Evolutionary conservation across 352 stramenopile species (phyloP).

Genomic region (Phytopythium oedochilum): DNA sequence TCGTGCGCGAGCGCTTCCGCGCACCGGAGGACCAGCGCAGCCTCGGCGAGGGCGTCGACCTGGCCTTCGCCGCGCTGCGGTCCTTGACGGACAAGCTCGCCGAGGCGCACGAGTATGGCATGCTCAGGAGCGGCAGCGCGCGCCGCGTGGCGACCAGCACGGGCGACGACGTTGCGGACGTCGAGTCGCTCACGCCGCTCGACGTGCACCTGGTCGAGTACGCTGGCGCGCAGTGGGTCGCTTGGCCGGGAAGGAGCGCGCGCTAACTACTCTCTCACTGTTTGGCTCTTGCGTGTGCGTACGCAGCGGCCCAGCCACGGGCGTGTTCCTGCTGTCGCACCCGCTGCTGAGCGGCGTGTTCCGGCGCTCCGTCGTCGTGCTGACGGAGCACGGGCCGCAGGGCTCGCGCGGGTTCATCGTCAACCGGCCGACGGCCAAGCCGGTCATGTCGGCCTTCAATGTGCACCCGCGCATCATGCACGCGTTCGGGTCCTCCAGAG

Average conservation of each 20-base stretch:
- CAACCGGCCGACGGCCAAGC: constrained; percentile 53
- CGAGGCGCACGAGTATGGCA: constrained; percentile 24
- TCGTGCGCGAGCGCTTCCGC: constrained; percentile 55
- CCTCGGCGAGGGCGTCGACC: constrained; percentile 25
- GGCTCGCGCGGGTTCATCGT: constrained; percentile 74
- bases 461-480: constrained; percentile 51
- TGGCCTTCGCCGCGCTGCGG: constrained; percentile 58
- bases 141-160: too few relatives aligned
- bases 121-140: constrained; percentile 8
- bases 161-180: neutral
- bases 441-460: constrained; percentile 50
- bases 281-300: too few relatives aligned
- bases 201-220: constrained; percentile 45
- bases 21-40: constrained; percentile 1
- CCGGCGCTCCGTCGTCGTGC: constrained; percentile 61
- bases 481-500: constrained; percentile 54
- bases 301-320: constrained; percentile 30
- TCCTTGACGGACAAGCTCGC: constrained; percentile 58
- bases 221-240: neutral
- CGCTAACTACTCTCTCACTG: too few relatives aligned
- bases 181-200: constrained; percentile 9
- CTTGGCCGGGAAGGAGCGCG: neutral
- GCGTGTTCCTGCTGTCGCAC: constrained; percentile 73
- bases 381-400: constrained; percentile 58
- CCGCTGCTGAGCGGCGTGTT: constrained; percentile 71